Percentiles rank a stretch among this genome's conserved stretches.
These are phyloP conservation scores for Brachypodium distachyon DNA, from an alignment of 202 grass and related monocot species.

Conservation along the genomic window DNA sequence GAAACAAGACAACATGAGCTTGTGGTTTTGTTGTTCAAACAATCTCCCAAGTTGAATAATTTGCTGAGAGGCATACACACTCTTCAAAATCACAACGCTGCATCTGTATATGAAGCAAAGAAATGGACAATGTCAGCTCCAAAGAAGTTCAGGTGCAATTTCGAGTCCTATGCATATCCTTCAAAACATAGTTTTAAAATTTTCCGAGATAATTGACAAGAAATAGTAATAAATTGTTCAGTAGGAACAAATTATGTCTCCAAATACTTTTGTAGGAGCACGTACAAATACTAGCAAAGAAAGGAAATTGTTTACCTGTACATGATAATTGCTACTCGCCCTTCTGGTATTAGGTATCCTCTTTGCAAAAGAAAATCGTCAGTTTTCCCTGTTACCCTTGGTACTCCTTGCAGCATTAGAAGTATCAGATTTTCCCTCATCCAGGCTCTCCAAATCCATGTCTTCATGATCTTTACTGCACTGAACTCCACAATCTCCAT, in stretches of 20 bases:
- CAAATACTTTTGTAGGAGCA: neutral
- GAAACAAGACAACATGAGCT: neutral
- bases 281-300: neutral
- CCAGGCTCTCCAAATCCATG: constrained; percentile 16
- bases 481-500: constrained; percentile 19
- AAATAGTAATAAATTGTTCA: neutral
- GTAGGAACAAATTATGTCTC: neutral
- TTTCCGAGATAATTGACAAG: neutral
- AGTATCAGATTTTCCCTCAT: neutral
- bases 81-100: neutral
- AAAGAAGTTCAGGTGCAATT: neutral
- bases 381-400: constrained; percentile 2
- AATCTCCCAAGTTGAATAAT: constrained; percentile 3
- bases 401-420: neutral
- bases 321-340: neutral
- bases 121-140: neutral
- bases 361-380: constrained; percentile 16
- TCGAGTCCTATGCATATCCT: neutral
- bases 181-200: neutral
- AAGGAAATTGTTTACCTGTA: constrained; percentile 20
- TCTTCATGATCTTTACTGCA: constrained; percentile 14
- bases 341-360: constrained; percentile 6
- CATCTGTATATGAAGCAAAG: constrained; percentile 23
- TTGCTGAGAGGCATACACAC: neutral
- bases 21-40: constrained; percentile 11